phyloP scores from a whole-genome alignment of 176 grass and related monocot genomes.

The sorghum (Sorghum bicolor) region DNA sequence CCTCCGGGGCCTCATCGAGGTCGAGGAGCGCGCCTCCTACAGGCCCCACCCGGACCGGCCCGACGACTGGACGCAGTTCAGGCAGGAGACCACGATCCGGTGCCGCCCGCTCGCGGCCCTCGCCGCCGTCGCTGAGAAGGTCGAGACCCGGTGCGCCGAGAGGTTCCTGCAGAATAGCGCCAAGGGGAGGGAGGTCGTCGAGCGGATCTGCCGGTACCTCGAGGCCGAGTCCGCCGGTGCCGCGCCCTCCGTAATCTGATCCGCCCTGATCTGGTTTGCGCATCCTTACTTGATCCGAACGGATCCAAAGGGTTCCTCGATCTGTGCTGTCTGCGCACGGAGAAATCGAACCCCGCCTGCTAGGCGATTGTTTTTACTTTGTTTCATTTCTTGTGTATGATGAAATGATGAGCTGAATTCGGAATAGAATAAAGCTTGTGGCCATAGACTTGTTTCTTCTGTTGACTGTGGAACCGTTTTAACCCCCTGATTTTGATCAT shows the following conservation, averaged over 20 bases:
- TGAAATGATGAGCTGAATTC: slow-evolving; percentile 44
- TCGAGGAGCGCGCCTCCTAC: slow-evolving; percentile 78
- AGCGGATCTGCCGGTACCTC: slow-evolving; percentile 85
- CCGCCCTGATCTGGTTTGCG: slow-evolving; percentile 12
- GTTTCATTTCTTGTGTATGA: slow-evolving; percentile 25
- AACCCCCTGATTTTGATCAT: not conserved
- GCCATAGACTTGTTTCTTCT: slow-evolving; percentile 13
- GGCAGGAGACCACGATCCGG: slow-evolving; percentile 83
- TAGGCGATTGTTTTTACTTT: slow-evolving; percentile 13
- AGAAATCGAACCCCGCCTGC: slow-evolving; percentile 1
- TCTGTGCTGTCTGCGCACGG: slow-evolving; percentile 33
- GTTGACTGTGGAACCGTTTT: slow-evolving; percentile 20
- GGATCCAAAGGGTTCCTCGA: slow-evolving; percentile 48
- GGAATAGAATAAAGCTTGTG: slow-evolving; percentile 47
- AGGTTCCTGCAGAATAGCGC: slow-evolving; percentile 77
- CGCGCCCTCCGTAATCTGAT: slow-evolving; percentile 28
- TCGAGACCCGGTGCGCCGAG: slow-evolving; percentile 81
- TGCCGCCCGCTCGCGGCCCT: slow-evolving; percentile 77
- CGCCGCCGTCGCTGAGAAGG: slow-evolving; percentile 81
- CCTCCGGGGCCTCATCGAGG: slow-evolving; percentile 69
- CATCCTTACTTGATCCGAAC: slow-evolving; percentile 21
- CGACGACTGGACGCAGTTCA: slow-evolving; percentile 76
- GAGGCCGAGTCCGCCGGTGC: slow-evolving; percentile 58
- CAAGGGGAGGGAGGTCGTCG: slow-evolving; percentile 90
- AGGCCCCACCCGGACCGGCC: slow-evolving; percentile 73